Evolutionary conservation across 2,329 filamentous ascomycete genomes (phyloP), one percentile per base, ranked within the genome.

Genomic region (Ustulina deusta): DNA sequence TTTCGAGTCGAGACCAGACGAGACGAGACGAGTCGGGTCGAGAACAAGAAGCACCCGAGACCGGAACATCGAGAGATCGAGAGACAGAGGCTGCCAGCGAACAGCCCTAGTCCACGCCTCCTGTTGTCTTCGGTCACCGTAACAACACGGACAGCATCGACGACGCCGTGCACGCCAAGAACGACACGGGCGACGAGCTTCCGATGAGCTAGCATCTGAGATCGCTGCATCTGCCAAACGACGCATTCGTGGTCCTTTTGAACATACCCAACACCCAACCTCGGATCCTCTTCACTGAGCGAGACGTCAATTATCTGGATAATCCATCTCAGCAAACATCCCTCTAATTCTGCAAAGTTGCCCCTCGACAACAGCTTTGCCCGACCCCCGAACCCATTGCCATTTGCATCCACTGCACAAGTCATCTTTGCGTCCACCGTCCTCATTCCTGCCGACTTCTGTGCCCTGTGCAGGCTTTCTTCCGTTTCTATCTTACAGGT

Each of bases 241-340:
- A 71, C 69, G 69, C 69, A 71, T 71, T 68, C 69, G 69, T 69
- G 69, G 67, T 67, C 60, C 56, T 32, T 27, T 63, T 62, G 15
- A 63, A 54, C 27, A 40, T 22, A 38, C 42, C 44, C 36, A 44
- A 22, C 9, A 69, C 61, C 55, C 3, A 58, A 59, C 69, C 67
- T 64, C 67, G 69, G 69, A 69, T 71, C 69, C 69, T 71, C 69
- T 71, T 71, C 67, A 71, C 48, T 71, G 69, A 71, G 69, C 69
- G 69, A 71, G 69, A 69, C 69, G 69, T 71, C 68, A 71, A 71
- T 60, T 54, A 63, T 29, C 62, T 64, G 69, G 61, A 69, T 60
- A 68, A 34, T 57, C 60, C 56, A 64, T 69, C 63, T 61, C 61
- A 64, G 57, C 61, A 34, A 48, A 49, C 49, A 29, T 20, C 44